A percentile compares a stretch with the other conserved stretches of the same genome.
Evolutionary conservation across 2,329 filamentous ascomycete genomes (phyloP).

Genomic region (Metarhizium humberi): DNA sequence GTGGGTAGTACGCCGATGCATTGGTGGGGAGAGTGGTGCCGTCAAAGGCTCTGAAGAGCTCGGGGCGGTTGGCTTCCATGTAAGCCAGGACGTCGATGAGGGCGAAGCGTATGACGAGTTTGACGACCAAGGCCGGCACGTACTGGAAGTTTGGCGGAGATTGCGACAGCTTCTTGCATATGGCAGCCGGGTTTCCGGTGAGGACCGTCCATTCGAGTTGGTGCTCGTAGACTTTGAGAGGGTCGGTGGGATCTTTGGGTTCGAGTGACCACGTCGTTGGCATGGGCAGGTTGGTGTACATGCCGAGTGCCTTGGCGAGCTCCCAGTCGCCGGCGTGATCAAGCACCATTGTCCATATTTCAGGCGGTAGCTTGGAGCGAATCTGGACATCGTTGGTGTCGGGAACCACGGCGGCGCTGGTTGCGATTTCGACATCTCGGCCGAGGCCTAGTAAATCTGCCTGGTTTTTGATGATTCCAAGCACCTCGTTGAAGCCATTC

Average conservation of each 20-base stretch:
- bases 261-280: constrained; percentile 60
- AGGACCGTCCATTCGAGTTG: constrained; percentile 82
- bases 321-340: constrained; percentile 87
- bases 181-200: constrained; percentile 57
- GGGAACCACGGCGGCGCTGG: constrained; percentile 26
- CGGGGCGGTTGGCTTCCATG: constrained; percentile 48
- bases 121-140: constrained; percentile 72
- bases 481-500: constrained; percentile 60
- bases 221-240: constrained; percentile 62
- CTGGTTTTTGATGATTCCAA: constrained; percentile 68
- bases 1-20: constrained; percentile 78
- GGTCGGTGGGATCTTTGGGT: constrained; percentile 51
- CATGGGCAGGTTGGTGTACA: constrained; percentile 68
- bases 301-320: constrained; percentile 67
- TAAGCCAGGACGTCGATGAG: constrained; percentile 69
- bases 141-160: constrained; percentile 61
- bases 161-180: constrained; percentile 64
- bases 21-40: constrained; percentile 80
- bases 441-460: constrained; percentile 66
- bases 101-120: constrained; percentile 85
- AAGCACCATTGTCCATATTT: constrained; percentile 84
- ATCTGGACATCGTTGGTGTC: constrained; percentile 20
- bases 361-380: constrained; percentile 57
- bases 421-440: constrained; percentile 54
- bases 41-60: constrained; percentile 81